Evolutionary conservation across 2,329 filamentous ascomycete genomes (phyloP).

Genomic region (Fusarium palustre): DNA sequence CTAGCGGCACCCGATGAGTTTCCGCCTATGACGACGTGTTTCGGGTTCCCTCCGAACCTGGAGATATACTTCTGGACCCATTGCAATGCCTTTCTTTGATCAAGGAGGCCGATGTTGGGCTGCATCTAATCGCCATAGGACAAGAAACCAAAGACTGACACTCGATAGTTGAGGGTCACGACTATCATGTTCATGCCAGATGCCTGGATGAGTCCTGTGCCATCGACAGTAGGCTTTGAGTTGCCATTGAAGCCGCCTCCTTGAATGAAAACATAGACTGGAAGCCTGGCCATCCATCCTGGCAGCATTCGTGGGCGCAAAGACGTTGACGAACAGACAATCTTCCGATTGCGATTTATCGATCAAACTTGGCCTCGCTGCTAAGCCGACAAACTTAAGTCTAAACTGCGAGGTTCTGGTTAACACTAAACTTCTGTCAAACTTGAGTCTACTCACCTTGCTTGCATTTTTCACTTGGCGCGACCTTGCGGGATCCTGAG

Average conservation of each 20-base stretch:
- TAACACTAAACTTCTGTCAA: neutral
- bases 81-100: slow-evolving; percentile 74
- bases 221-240: slow-evolving; percentile 66
- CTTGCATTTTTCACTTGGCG: slow-evolving; percentile 63
- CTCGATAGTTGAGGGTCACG: slow-evolving; percentile 80
- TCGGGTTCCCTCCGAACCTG: slow-evolving; percentile 75
- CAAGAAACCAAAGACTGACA: slow-evolving; percentile 79
- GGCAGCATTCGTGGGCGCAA: slow-evolving; percentile 66
- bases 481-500: slow-evolving; percentile 68
- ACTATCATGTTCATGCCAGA: slow-evolving; percentile 73
- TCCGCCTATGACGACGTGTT: slow-evolving; percentile 75
- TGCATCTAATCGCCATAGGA: slow-evolving; percentile 67
- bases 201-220: slow-evolving; percentile 65
- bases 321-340: slow-evolving; percentile 76
- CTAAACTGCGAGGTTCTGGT: slow-evolving; percentile 36
- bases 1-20: slow-evolving; percentile 74
- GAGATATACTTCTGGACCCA: slow-evolving; percentile 76
- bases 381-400: slow-evolving; percentile 49
- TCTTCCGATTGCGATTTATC: slow-evolving; percentile 64
- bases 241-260: slow-evolving; percentile 70
- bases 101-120: slow-evolving; percentile 76
- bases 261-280: slow-evolving; percentile 70
- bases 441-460: slow-evolving; percentile 53
- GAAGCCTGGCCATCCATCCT: slow-evolving; percentile 63
- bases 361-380: slow-evolving; percentile 15